Evolutionary conservation across 2,329 filamentous ascomycete species (phyloP).

Genomic region (Fusarium sororula): DNA sequence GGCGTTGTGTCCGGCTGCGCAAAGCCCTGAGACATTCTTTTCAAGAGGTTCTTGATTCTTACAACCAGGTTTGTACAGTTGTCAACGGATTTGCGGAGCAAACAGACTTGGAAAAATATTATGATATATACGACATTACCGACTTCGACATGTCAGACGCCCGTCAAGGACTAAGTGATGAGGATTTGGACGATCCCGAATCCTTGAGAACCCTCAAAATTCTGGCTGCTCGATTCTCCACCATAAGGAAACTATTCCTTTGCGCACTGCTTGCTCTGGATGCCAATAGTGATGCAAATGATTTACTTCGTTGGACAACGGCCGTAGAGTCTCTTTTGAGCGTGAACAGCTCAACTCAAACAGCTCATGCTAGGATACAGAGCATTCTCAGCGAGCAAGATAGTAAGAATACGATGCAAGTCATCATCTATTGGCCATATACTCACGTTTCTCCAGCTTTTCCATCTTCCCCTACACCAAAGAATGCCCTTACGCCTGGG

Average conservation of each 20-base stretch:
- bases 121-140: constrained; percentile 86
- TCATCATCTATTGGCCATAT: not conserved
- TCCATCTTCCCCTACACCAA: constrained; percentile 64
- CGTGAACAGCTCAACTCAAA: constrained; percentile 68
- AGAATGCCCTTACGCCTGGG: constrained; percentile 71
- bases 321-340: constrained; percentile 78
- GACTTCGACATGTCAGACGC: constrained; percentile 77
- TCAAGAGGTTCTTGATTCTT: constrained; percentile 73
- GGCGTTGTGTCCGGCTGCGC: constrained; percentile 83
- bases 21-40: constrained; percentile 77
- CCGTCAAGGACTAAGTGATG: constrained; percentile 70
- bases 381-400: constrained; percentile 82
- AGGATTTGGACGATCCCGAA: constrained; percentile 79
- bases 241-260: constrained; percentile 83
- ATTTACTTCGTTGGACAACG: constrained; percentile 80
- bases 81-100: constrained; percentile 80
- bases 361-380: constrained; percentile 72
- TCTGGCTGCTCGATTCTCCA: constrained; percentile 81
- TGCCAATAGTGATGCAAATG: constrained; percentile 78
- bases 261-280: constrained; percentile 91
- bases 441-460: constrained; percentile 54
- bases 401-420: constrained; percentile 59
- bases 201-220: constrained; percentile 84
- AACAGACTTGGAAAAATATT: constrained; percentile 88
- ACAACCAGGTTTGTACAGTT: constrained; percentile 73